Conservation (phyloP, 345 rosid genomes). For the Rhodamnia rubescens region DNA sequence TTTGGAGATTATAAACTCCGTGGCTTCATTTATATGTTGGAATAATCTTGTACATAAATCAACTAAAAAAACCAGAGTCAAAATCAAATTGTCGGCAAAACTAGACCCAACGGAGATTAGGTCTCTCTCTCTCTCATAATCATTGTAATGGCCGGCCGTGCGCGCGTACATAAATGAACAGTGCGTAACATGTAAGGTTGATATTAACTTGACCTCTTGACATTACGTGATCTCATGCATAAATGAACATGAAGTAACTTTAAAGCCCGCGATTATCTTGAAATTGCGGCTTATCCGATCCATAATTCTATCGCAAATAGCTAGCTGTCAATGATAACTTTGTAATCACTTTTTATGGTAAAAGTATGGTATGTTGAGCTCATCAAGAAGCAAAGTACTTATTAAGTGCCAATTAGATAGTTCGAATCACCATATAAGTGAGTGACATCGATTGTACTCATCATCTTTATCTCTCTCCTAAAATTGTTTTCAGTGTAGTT, state of each 20-base stretch:
- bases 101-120: too few species aligned
- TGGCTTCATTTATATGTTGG: background rate
- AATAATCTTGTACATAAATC: background rate
- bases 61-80: background rate
- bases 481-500: too few species aligned
- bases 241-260: background rate
- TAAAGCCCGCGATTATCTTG: background rate
- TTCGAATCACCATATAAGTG: too few species aligned
- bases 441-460: too few species aligned
- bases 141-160: background rate
- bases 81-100: background rate
- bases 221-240: background rate
- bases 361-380: background rate
- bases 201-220: background rate
- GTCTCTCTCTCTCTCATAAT: background rate
- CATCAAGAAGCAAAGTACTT: background rate
- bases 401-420: too few species aligned
- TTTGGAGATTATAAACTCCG: background rate
- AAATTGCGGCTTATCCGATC: background rate
- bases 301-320: background rate
- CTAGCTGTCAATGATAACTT: background rate
- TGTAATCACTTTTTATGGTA: background rate
- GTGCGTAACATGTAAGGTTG: background rate
- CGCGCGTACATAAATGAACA: too few species aligned
- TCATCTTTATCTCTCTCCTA: too few species aligned